Percentiles rank a stretch among this genome's conserved stretches.
Conservation (phyloP, 768 basidiomycete genomes). For the Lactarius hengduanensis region DNA sequence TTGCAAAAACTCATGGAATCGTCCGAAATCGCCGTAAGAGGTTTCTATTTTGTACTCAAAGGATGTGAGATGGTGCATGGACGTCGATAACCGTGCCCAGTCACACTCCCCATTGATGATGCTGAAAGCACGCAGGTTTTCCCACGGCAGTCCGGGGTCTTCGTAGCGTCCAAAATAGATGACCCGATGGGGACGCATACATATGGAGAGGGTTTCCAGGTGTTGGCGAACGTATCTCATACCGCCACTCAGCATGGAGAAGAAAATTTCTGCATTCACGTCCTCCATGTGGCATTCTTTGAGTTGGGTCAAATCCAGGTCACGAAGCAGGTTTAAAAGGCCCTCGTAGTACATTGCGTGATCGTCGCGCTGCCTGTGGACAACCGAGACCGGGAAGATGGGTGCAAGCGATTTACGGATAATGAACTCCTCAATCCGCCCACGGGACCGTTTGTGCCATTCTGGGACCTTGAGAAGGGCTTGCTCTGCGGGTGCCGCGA, state of each 20-base stretch:
- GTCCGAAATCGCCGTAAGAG: neutral
- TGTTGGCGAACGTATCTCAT: too few relatives aligned
- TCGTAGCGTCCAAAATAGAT: neutral
- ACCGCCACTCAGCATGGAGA: neutral
- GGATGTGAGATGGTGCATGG: slow-evolving; percentile 21
- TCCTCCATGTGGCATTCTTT: slow-evolving; percentile 13
- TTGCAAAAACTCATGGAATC: slow-evolving; percentile 28
- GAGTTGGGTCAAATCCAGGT: slow-evolving; percentile 8
- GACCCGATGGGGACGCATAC: neutral
- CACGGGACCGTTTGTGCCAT: slow-evolving; percentile 59
- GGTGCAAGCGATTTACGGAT: slow-evolving; percentile 28
- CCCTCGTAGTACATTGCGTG: slow-evolving; percentile 23
- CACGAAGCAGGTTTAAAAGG: slow-evolving; percentile 2
- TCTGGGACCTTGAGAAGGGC: slow-evolving; percentile 51
- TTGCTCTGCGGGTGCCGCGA: slow-evolving; percentile 40
- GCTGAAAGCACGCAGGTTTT: slow-evolving; percentile 6
- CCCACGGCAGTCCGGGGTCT: neutral
- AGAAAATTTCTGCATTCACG: slow-evolving; percentile 5
- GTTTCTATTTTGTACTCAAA: slow-evolving; percentile 20
- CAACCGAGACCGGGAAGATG: slow-evolving; percentile 25
- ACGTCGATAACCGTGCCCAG: neutral
- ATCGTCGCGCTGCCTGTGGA: slow-evolving; percentile 1
- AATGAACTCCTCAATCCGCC: slow-evolving; percentile 39
- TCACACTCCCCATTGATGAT: slow-evolving; percentile 8
- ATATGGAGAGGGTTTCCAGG: slow-evolving; percentile 14